phyloP scores from a whole-genome alignment of 1,139 yeast species.

The Saccharomyces hybrid region DNA sequence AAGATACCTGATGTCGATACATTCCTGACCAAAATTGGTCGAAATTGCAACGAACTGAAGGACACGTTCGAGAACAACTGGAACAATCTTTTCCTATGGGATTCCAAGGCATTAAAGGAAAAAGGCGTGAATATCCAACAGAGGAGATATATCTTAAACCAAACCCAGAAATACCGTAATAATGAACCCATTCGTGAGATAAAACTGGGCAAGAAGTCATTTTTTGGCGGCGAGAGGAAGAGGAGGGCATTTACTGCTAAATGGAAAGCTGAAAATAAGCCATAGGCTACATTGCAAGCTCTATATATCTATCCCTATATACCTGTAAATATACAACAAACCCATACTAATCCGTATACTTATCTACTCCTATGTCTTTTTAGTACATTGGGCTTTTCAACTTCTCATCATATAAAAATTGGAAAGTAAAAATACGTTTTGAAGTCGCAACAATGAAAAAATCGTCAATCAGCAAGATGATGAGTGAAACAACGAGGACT shows the following conservation, averaged over 20 bases:
- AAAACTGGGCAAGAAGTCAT: slow-evolving; percentile 59
- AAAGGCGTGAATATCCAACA: slow-evolving; percentile 73
- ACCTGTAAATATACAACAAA: slow-evolving; percentile 2
- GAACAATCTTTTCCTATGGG: slow-evolving; percentile 54
- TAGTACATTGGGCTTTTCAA: neutral
- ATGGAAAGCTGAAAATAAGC: slow-evolving; percentile 54
- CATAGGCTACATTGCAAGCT: slow-evolving; percentile 17
- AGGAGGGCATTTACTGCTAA: slow-evolving; percentile 63
- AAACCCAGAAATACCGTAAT: slow-evolving; percentile 42
- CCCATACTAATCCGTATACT: neutral
- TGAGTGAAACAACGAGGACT: neutral
- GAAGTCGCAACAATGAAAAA: neutral
- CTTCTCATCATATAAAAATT: neutral
- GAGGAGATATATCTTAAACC: slow-evolving; percentile 53
- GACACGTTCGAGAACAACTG: slow-evolving; percentile 69
- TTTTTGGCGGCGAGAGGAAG: slow-evolving; percentile 85
- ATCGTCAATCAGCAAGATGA: slow-evolving; percentile 2
- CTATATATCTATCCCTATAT: neutral
- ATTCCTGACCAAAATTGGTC: slow-evolving; percentile 69
- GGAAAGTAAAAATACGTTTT: neutral
- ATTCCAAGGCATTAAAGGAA: slow-evolving; percentile 55
- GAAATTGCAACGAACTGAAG: slow-evolving; percentile 57
- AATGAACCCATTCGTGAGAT: slow-evolving; percentile 54
- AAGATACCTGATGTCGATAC: slow-evolving; percentile 65
- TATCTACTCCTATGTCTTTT: neutral